Conservation (phyloP, 2,329 filamentous ascomycete genomes). For the Camptophora hylomeconis region DNA sequence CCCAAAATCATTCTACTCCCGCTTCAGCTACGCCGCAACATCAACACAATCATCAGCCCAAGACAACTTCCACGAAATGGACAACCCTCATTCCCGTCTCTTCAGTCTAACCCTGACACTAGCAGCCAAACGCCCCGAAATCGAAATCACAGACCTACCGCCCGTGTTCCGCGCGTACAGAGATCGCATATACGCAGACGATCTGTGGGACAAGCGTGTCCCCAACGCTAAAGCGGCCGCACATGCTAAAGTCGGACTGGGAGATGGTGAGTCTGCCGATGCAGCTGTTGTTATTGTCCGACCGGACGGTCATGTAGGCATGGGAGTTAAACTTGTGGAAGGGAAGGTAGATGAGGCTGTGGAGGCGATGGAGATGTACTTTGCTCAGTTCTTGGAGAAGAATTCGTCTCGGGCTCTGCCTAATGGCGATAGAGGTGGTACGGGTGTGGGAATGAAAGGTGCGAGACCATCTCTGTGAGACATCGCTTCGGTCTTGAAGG, state of each 20-base stretch:
- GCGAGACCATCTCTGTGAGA: too few species aligned
- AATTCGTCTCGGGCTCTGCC: slow-evolving; percentile 19
- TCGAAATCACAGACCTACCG: slow-evolving; percentile 65
- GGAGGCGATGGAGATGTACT: slow-evolving; percentile 73
- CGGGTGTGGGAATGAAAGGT: too few species aligned
- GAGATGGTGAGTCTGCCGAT: slow-evolving; percentile 21
- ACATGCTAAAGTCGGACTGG: slow-evolving; percentile 76
- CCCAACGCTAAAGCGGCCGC: slow-evolving; percentile 59
- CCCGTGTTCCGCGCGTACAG: slow-evolving; percentile 59
- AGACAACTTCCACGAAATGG: slow-evolving; percentile 63
- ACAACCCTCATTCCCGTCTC: slow-evolving; percentile 76
- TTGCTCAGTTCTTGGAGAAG: slow-evolving; percentile 58
- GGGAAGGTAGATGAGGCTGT: slow-evolving; percentile 62
- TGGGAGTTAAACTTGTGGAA: slow-evolving; percentile 60
- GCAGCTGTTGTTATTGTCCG: slow-evolving; percentile 74
- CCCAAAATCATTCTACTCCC: slow-evolving; percentile 58
- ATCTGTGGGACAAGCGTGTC: slow-evolving; percentile 59
- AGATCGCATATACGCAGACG: slow-evolving; percentile 77
- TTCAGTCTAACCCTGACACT: slow-evolving; percentile 70
- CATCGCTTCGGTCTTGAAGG: too few species aligned
- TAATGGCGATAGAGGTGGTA: slow-evolving; percentile 1
- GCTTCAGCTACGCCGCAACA: slow-evolving; percentile 31
- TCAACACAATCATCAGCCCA: slow-evolving; percentile 45
- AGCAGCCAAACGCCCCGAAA: slow-evolving; percentile 49
- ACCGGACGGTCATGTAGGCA: slow-evolving; percentile 76